Evolutionary conservation across 768 basidiomycete genomes (phyloP), one percentile per base, ranked within the genome.

Genomic region (Albatrellus ellisii): DNA sequence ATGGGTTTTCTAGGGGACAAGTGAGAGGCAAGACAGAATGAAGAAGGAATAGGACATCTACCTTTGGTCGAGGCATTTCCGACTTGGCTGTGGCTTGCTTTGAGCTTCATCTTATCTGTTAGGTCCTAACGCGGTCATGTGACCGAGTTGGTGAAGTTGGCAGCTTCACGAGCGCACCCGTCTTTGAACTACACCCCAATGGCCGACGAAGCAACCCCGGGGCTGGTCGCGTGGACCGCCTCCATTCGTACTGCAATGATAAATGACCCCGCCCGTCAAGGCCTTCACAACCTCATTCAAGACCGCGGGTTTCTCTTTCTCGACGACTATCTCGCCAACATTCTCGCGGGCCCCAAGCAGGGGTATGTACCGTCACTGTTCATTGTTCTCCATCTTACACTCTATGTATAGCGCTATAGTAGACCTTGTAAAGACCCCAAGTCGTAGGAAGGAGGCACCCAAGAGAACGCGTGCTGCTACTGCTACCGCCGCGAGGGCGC

Each of bases 371-470:
- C 4, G 17, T 36, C 17, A 18, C 12, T 46, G 17, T 17, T 44
- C 17, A 18, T 38, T 22, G 24, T 6, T 26, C 18, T 21, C 38
- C 12, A 20, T 38, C 12, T 38, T 46, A 17, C 51, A 42, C 18
- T 41, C 15, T 32, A 10, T 11, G 0, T 29, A 12, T 47, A 87
- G 85, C 36, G 71, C 75, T 6, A 69, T 88, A 12, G 77, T 85
- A 31, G 83, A 88, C 41, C 68, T 89, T 14, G 74, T 89, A 2
- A 89, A 89, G 61, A 89, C 87, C 1, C 86, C 86, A 11, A 77
- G 81, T 24, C 72, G 84, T 33, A 84, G 73, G 58, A 83, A 72
- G 60, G 67, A 64, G 36, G 58, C 68, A 11, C 61, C 63, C 3
- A 72, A 67, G 50, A 72, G 69, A 49, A 63, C 69, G 14, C 73